Conservation (phyloP, 1,139 yeast genomes). For the Candida glucosophila region DNA sequence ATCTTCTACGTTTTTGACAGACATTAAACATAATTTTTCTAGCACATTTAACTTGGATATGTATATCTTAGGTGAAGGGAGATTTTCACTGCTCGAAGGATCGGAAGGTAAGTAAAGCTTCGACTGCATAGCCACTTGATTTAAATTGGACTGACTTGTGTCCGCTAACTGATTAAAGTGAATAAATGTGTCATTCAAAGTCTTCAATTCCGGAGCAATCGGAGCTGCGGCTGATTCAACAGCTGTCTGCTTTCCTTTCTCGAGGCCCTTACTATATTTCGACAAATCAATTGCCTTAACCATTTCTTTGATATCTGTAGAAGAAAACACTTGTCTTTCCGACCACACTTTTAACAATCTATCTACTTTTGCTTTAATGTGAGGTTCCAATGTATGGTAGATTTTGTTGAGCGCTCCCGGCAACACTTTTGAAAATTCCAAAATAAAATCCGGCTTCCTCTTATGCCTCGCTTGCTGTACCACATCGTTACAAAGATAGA, state of each 20-base stretch:
- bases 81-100: slow-evolving; percentile 33
- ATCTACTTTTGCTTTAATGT: slow-evolving; percentile 46
- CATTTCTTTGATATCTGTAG: slow-evolving; percentile 35
- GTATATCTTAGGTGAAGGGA: slow-evolving; percentile 46
- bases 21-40: slow-evolving; percentile 32
- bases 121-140: slow-evolving; percentile 37
- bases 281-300: slow-evolving; percentile 23
- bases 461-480: slow-evolving; percentile 74
- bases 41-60: slow-evolving; percentile 36
- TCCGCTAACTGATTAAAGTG: slow-evolving; percentile 23
- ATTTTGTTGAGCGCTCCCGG: slow-evolving; percentile 26
- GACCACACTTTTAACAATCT: slow-evolving; percentile 71
- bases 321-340: slow-evolving; percentile 51
- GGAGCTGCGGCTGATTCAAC: slow-evolving; percentile 5
- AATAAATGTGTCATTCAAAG: slow-evolving; percentile 22
- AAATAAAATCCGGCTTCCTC: slow-evolving; percentile 49
- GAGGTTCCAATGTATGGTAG: slow-evolving; percentile 25
- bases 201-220: slow-evolving; percentile 32
- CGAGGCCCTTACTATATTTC: slow-evolving; percentile 5
- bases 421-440: slow-evolving; percentile 46
- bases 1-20: slow-evolving; percentile 27
- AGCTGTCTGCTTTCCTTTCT: slow-evolving; percentile 4
- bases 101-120: slow-evolving; percentile 33
- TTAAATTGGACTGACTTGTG: slow-evolving; percentile 27
- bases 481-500: slow-evolving; percentile 76